These are phyloP conservation scores for Willaertia magna DNA, from an alignment of 208 protist genomes.

Conservation along the genomic window DNA sequence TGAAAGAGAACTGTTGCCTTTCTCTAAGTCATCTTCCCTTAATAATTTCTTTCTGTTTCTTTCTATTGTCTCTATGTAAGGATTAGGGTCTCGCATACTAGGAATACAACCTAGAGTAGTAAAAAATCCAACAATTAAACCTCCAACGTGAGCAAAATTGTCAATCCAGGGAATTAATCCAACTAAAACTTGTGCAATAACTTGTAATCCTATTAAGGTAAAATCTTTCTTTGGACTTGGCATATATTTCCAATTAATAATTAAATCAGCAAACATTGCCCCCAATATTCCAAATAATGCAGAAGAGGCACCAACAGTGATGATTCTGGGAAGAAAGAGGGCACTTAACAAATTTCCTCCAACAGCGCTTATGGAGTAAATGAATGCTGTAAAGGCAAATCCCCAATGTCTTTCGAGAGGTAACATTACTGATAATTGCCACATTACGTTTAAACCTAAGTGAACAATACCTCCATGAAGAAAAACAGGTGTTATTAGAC, in stretches of 20 bases:
- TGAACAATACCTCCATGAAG: not conserved
- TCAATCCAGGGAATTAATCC: not conserved
- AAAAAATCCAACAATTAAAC: not conserved
- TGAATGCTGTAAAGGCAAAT: not conserved
- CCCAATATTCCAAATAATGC: not conserved
- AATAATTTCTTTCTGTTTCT: not conserved
- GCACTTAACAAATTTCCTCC: not conserved
- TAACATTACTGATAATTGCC: not conserved
- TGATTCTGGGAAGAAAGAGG: not conserved
- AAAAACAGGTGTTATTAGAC: not conserved
- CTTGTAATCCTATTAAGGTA: not conserved
- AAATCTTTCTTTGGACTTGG: not conserved
- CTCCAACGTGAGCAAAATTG: not conserved
- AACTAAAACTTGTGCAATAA: not conserved
- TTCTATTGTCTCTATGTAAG: not conserved
- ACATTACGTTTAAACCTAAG: not conserved
- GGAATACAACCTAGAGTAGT: not conserved
- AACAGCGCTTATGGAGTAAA: not conserved
- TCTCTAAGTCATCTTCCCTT: too few relatives aligned
- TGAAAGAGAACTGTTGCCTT: not conserved
- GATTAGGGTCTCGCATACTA: not conserved
- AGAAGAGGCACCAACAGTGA: not conserved
- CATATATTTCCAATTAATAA: not conserved
- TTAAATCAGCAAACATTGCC: not conserved
- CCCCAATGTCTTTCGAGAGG: not conserved